Percentiles rank a stretch among this genome's conserved stretches.
phyloP scores from a whole-genome alignment of 2,329 filamentous ascomycete genomes.

The Dryadomyces sulphureus region DNA sequence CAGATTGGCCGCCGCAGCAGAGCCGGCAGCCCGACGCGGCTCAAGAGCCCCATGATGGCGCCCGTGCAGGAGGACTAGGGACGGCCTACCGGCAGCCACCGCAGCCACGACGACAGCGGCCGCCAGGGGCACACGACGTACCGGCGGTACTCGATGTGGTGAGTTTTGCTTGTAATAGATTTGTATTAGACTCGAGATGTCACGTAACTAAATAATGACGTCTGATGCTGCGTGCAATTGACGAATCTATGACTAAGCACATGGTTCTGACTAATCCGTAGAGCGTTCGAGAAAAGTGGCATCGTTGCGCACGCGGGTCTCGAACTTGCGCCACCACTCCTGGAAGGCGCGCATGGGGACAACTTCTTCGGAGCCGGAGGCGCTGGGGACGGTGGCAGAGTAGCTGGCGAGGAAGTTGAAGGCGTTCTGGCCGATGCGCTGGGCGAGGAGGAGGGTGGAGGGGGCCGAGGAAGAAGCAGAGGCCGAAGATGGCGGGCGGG shows the following conservation, averaged over 20 bases:
- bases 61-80: constrained; percentile 26
- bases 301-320: constrained; percentile 70
- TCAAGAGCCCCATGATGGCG: constrained; percentile 42
- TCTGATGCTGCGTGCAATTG: no score
- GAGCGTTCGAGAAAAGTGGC: constrained; percentile 71
- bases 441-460: constrained; percentile 63
- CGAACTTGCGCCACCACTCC: constrained; percentile 97
- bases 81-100: not conserved
- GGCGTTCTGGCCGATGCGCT: constrained; percentile 89
- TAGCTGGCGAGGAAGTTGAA: constrained; percentile 94
- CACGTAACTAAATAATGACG: not conserved
- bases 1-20: constrained; percentile 43
- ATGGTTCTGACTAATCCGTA: constrained; percentile 1
- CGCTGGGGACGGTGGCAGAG: constrained; percentile 34
- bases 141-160: no score
- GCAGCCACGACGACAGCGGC: not conserved
- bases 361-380: constrained; percentile 53
- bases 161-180: no score
- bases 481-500: constrained; percentile 21
- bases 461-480: constrained; percentile 8
- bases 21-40: constrained; percentile 39
- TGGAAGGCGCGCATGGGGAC: constrained; percentile 91
- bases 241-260: not conserved
- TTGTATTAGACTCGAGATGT: not conserved
- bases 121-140: no score